Conservation (phyloP, 2,329 filamentous ascomycete genomes). For the Fusarium nisikadoi region DNA sequence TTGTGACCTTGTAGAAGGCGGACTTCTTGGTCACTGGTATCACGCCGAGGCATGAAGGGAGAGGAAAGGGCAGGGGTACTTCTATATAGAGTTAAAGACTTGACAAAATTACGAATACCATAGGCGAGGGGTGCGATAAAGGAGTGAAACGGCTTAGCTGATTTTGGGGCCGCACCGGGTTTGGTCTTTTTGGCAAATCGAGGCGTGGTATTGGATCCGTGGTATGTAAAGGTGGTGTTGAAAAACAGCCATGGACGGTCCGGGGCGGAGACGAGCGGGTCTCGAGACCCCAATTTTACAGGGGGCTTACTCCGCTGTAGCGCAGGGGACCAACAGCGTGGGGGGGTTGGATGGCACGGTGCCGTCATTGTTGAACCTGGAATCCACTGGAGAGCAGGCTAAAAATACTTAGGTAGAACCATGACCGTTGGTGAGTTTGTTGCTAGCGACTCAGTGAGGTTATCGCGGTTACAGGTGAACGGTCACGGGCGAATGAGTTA, state of each 20-base stretch:
- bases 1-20: conserved; percentile 35
- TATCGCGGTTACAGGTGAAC: conserved; percentile 19
- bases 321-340: conserved; percentile 36
- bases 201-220: conserved; percentile 34
- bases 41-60: conserved; percentile 38
- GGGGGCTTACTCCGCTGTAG: conserved; percentile 28
- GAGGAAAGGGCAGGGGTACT: not conserved
- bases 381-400: conserved; percentile 7
- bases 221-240: conserved; percentile 40
- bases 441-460: not conserved
- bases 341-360: conserved; percentile 20
- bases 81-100: conserved; percentile 9
- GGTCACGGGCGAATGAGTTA: not conserved
- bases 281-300: conserved; percentile 35
- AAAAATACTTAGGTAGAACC: not conserved
- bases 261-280: conserved; percentile 34
- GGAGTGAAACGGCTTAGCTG: conserved; percentile 26
- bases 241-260: conserved; percentile 35
- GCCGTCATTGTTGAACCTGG: conserved; percentile 24
- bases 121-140: conserved; percentile 20
- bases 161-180: conserved; percentile 30
- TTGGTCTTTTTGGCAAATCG: conserved; percentile 27
- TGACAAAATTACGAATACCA: conserved; percentile 11
- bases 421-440: not conserved
- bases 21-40: conserved; percentile 38